A percentile compares a stretch with the other conserved stretches of the same genome.
phyloP scores from a whole-genome alignment of 768 basidiomycete genomes.

The Porphyrellus cyaneotinctus region DNA sequence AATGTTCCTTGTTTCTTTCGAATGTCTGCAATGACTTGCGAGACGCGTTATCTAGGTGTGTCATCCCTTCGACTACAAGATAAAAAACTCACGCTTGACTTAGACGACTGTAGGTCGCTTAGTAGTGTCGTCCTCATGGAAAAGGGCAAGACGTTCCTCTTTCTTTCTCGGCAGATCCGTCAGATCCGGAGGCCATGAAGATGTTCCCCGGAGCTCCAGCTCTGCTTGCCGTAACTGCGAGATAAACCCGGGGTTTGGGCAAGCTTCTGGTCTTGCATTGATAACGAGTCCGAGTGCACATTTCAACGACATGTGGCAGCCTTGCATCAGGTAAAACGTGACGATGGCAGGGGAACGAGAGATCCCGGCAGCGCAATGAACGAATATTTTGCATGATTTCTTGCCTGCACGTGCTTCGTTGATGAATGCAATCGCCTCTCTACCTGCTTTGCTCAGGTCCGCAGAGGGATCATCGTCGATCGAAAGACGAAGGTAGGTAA shows the following conservation, averaged over 20 bases:
- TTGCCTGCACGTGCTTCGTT: background rate
- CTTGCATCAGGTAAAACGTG: slow-evolving; percentile 2
- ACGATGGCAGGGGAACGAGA: slow-evolving; percentile 8
- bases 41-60: background rate
- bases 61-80: background rate
- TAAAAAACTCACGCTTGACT: background rate
- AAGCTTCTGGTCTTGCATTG: background rate
- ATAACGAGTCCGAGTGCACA: background rate
- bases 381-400: background rate
- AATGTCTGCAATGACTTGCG: background rate
- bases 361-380: slow-evolving; percentile 11
- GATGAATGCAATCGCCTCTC: slow-evolving; percentile 1
- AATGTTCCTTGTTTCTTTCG: background rate
- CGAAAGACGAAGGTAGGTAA: slow-evolving; percentile 8
- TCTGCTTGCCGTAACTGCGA: background rate
- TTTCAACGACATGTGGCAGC: slow-evolving; percentile 2
- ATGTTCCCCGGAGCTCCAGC: background rate
- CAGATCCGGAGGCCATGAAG: background rate
- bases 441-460: background rate
- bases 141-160: slow-evolving; percentile 6
- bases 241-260: slow-evolving; percentile 8
- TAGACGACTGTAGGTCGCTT: background rate
- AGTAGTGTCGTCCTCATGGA: background rate
- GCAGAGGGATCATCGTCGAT: slow-evolving; percentile 9
- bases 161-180: slow-evolving; percentile 1